These are phyloP conservation scores for Agrostemma githago DNA, from an alignment of 148 eudicot species.

Conservation along the genomic window DNA sequence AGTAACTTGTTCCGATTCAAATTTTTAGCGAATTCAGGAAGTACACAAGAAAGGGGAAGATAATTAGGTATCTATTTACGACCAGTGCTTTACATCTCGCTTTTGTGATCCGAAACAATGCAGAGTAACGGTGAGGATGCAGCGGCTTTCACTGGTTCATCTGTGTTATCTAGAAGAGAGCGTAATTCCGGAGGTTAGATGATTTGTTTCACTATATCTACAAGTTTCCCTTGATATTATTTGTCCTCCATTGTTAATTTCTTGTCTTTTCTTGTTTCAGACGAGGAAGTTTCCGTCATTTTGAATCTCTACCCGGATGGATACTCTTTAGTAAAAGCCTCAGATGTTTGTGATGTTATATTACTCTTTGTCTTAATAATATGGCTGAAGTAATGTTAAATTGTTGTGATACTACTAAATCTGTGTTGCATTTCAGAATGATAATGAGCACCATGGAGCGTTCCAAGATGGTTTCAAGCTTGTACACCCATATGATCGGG, in stretches of 20 bases:
- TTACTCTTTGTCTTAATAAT: not conserved
- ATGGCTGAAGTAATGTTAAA: not conserved
- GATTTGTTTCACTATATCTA: not conserved
- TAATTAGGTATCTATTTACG: not conserved
- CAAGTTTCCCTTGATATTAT: not conserved
- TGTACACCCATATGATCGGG: constrained; percentile 75
- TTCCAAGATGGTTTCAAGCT: constrained; percentile 58
- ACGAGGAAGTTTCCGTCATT: constrained; percentile 71
- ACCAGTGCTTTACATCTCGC: not conserved
- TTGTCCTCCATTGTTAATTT: not conserved
- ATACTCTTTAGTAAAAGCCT: constrained; percentile 65
- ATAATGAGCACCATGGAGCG: constrained; percentile 36
- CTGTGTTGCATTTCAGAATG: constrained; percentile 35
- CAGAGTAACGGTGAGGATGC: constrained; percentile 48
- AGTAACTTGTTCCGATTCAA: not conserved
- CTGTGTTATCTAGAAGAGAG: constrained; percentile 21
- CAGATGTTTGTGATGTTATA: constrained; percentile 51
- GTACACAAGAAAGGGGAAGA: not conserved
- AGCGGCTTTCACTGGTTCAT: constrained; percentile 43
- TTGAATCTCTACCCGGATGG: constrained; percentile 79
- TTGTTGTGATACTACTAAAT: not conserved
- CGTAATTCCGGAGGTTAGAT: constrained; percentile 18
- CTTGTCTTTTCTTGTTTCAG: constrained; percentile 29
- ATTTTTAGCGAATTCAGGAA: not conserved
- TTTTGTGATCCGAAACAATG: constrained; percentile 11